Evolutionary conservation across 345 rosid species (phyloP), one percentile per base, ranked within the genome.

Genomic region (Hibiscus trionum): DNA sequence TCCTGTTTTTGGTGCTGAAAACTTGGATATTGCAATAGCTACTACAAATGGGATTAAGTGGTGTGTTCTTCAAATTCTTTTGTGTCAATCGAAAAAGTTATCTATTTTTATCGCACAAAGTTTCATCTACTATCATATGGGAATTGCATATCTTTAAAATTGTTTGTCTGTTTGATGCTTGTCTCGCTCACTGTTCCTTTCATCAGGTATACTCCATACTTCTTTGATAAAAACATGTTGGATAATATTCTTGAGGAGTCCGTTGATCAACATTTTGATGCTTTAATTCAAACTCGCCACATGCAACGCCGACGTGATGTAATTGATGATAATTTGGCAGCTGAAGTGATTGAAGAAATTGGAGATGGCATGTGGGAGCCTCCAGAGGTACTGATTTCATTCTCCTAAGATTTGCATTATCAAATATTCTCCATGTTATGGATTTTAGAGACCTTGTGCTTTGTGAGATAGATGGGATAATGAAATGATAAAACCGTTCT

Each of bases 231-330:
- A 80, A 82, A 74, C 83, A 90, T 89, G 81, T 90, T 95, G 21
- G 98, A 95, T 83, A 87, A 85, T 86, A 90, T 95, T 82, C 97
- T 92, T 60, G 98, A 95, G 78, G 97, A 95, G 80, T 92, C 96
- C 52, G 94, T 90, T 44, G 97, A 92, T 78, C 96, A 95, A 80
- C 97, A 92, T 83, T 95, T 92, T 73, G 88, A 88, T 79, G 69
- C 83, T 74, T 80, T 95, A 81, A 89, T 95, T 72, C 94, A 92
- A 90, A 90, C 85, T 33, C 90, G 97, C 76, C 98, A 92, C 74
- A 83, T 84, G 79, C 91, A 90, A 74, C 90, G 98, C 71, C 88
- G 88, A 64, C 84, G 83, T 11, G 96, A 90, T 84, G 94, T 89
- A 50, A 76, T 84, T 73, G 98, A 95, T 75, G 97, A 92, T 71